These are phyloP conservation scores for Aspergillus ochraceus DNA, from an alignment of 2,329 filamentous ascomycete species.

Conservation along the genomic window DNA sequence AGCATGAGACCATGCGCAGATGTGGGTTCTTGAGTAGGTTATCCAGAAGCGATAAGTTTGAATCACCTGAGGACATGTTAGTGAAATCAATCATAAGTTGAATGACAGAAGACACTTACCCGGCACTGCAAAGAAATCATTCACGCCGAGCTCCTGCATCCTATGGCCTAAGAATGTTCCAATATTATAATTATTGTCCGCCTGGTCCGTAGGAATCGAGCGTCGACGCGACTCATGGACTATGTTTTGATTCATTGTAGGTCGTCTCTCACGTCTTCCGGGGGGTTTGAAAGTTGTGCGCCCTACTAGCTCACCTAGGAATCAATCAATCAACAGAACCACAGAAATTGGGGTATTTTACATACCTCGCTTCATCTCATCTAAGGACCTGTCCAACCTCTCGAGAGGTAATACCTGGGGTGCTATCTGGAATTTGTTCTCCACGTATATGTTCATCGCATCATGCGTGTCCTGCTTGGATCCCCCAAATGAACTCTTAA, in stretches of 20 bases:
- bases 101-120: not conserved
- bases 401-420: not conserved
- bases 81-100: too few species aligned
- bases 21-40: constrained; percentile 1
- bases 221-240: too few species aligned
- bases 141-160: constrained; percentile 9
- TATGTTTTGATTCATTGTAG: too few species aligned
- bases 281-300: not conserved
- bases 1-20: constrained; percentile 11
- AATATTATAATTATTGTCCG: not conserved
- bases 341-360: not conserved
- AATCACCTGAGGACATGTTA: constrained; percentile 1
- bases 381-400: not conserved
- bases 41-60: constrained; percentile 8
- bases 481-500: not conserved
- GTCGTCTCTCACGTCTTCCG: not conserved
- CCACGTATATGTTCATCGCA: not conserved
- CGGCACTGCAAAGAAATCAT: constrained; percentile 13
- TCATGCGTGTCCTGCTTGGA: not conserved
- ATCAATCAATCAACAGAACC: not conserved
- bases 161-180: constrained; percentile 8
- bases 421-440: not conserved
- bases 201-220: not conserved
- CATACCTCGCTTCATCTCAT: not conserved
- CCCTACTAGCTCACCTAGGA: not conserved